phyloP scores from a whole-genome alignment of 352 stramenopile genomes.

The Saprolegnia parasitica region DNA sequence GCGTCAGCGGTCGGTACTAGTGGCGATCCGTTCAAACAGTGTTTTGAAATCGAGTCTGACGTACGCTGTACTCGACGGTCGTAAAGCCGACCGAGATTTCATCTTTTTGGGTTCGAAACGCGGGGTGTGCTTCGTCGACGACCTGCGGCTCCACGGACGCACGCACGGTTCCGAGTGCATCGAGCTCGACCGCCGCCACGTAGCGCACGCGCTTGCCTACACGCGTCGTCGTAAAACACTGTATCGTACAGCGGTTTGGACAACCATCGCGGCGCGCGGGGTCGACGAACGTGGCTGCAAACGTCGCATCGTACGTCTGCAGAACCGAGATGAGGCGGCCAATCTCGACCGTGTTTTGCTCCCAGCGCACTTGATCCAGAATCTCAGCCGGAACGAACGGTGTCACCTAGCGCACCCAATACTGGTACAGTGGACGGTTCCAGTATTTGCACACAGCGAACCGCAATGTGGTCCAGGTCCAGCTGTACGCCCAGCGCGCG shows the following conservation, averaged over 20 bases:
- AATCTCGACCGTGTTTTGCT: slow-evolving; percentile 2
- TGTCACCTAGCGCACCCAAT: slow-evolving; percentile 17
- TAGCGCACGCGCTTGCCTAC: slow-evolving; percentile 52
- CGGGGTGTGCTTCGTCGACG: slow-evolving; percentile 56
- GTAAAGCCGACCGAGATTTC: slow-evolving; percentile 70
- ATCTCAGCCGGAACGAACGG: slow-evolving; percentile 21
- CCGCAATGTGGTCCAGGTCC: slow-evolving; percentile 40
- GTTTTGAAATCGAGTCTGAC: background rate
- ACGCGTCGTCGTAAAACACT: background rate
- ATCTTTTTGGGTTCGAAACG: slow-evolving; percentile 56
- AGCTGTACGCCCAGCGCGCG: slow-evolving; percentile 58
- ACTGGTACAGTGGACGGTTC: background rate
- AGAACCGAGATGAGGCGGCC: slow-evolving; percentile 31
- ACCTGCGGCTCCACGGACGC: slow-evolving; percentile 50
- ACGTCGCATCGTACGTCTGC: slow-evolving; percentile 48
- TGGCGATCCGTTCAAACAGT: background rate
- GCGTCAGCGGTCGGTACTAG: slow-evolving; percentile 51
- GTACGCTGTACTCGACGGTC: slow-evolving; percentile 59
- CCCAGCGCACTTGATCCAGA: slow-evolving; percentile 13
- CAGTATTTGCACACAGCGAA: slow-evolving; percentile 17
- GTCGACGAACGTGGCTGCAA: slow-evolving; percentile 50
- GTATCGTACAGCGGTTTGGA: background rate
- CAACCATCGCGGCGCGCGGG: slow-evolving; percentile 36
- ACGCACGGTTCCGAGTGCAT: slow-evolving; percentile 43
- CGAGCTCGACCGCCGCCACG: slow-evolving; percentile 60